phyloP scores from a whole-genome alignment of 108 stramenopile species.

The Nannochloropsis oceanica region DNA sequence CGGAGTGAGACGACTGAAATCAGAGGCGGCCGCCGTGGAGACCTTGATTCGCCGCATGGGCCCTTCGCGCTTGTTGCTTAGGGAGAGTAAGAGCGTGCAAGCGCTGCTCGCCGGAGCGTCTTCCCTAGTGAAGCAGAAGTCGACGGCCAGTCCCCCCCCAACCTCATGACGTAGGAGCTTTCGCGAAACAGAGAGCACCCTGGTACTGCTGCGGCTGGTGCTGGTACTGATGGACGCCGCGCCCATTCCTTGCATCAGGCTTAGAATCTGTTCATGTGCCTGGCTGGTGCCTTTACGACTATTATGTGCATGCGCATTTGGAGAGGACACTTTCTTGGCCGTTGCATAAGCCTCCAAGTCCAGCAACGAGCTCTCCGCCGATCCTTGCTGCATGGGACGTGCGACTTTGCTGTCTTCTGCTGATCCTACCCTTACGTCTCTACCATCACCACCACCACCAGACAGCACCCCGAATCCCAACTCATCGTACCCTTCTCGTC shows the following conservation, averaged over 20 bases:
- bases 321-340: background rate
- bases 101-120: background rate
- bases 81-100: background rate
- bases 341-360: background rate
- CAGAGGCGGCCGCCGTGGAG: background rate
- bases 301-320: background rate
- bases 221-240: background rate
- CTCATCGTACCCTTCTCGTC: background rate
- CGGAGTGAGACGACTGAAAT: background rate
- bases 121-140: slow-evolving; percentile 2
- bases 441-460: too few relatives aligned
- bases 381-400: too few relatives aligned
- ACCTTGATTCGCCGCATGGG: slow-evolving; percentile 9
- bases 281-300: background rate
- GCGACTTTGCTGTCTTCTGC: too few relatives aligned
- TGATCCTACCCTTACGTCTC: too few relatives aligned
- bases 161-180: slow-evolving; percentile 10
- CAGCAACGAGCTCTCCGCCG: background rate
- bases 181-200: background rate
- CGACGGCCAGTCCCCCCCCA: slow-evolving; percentile 10
- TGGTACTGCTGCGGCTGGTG: background rate
- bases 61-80: slow-evolving; percentile 5
- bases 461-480: background rate
- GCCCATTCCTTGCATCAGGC: background rate
- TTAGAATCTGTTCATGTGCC: background rate